Evolutionary conservation across 495 filamentous ascomycete species (phyloP), one percentile per base, ranked within the genome.

Genomic region (Cercophora newfieldiana): DNA sequence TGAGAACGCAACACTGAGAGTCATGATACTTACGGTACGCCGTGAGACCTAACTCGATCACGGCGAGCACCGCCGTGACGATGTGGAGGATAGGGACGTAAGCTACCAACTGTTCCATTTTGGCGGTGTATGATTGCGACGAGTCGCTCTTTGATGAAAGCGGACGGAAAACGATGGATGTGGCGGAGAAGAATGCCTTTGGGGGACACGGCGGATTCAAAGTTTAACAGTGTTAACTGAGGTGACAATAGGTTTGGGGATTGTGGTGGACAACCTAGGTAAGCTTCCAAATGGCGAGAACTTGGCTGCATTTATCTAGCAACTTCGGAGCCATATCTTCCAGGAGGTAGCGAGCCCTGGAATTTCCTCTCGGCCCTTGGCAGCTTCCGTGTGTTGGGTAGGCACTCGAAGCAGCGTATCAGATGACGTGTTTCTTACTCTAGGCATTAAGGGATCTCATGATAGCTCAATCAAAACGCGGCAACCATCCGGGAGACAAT

Each of bases 11-110:
- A 7, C n/a, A 18, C 47, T 26, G 16, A 37, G 7, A 60, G 37
- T 47, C n/a, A 49, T 48, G 29, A 47, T 26, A 82, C 81, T 6
- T 77, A 94, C 91, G 78, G 70, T 93, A 93, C 59, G 84, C 87
- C 22, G 86, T 88, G 26, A 94, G 66, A 31, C 88, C 90, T 25
- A 96, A 82, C 64, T 90, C 83, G 69, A 93, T 86, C 67, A 93
- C 77, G 37, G 87, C 81, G 69, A 94, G 87, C 59, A 91, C 66
- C 7, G 79, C 81, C 66, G 92, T 89, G 56, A 83, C 74, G 64
- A 84, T 78, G 74, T 91, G 90, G 63, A 91, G 80, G 19, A 87
- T 83, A 58, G 88, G 83, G 29, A 88, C 82, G 76, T 87, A 84
- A 29, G 29, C 29, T 7, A 44, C 24, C 33, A 61, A 18, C 22